Evolutionary conservation across 441 rosid species (phyloP).

Genomic region (Macaranga tanarius): DNA sequence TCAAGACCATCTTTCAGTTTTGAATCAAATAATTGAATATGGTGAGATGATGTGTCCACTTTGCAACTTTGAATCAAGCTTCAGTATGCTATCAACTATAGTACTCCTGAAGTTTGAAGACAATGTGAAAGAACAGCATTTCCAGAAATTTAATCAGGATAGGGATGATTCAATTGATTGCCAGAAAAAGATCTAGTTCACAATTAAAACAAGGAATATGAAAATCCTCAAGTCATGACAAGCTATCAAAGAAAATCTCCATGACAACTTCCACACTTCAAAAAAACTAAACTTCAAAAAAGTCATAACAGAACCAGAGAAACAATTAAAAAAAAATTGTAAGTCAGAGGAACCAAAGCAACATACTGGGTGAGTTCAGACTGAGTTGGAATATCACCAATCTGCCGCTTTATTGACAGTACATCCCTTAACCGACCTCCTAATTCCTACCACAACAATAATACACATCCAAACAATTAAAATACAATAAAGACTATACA

Average conservation of each 20-base stretch:
- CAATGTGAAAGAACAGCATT: not conserved
- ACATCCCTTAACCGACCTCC: conserved; percentile 53
- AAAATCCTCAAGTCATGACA: not conserved
- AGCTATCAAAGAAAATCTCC: not conserved
- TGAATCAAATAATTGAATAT: not conserved
- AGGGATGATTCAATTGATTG: not conserved
- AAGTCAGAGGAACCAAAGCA: conserved; percentile 4
- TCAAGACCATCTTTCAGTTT: too few relatives aligned
- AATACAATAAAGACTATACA: not conserved
- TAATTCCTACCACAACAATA: conserved; percentile 47
- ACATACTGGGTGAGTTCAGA: conserved; percentile 78
- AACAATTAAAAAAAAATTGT: not conserved
- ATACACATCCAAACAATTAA: not conserved
- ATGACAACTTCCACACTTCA: not conserved
- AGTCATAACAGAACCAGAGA: not conserved
- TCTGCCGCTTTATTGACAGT: conserved; percentile 54
- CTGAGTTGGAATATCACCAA: conserved; percentile 71
- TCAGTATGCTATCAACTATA: not conserved
- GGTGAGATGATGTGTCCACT: not conserved
- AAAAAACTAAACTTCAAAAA: not conserved
- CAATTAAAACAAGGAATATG: not conserved
- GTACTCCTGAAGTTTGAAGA: not conserved
- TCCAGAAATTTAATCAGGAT: not conserved
- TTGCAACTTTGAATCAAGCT: not conserved
- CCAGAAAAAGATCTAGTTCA: not conserved